Percentiles rank a stretch among this genome's conserved stretches.
These are phyloP conservation scores for Persicaria tinctoria DNA, from an alignment of 148 eudicot species.

Conservation along the genomic window DNA sequence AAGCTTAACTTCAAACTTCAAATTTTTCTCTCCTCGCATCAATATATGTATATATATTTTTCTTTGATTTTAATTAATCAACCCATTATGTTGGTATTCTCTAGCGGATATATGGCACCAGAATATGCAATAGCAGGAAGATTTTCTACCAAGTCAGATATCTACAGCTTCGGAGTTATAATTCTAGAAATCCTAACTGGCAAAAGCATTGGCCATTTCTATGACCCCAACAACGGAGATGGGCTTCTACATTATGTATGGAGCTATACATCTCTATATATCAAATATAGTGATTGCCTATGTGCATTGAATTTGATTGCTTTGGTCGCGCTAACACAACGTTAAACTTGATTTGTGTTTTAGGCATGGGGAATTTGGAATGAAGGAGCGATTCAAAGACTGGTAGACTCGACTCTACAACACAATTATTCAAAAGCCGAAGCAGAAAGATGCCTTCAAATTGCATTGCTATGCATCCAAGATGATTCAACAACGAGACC, in stretches of 20 bases:
- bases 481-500: neutral
- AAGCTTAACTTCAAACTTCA: neutral
- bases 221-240: neutral
- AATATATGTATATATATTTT: neutral
- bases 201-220: neutral
- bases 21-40: no score
- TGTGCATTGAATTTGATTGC: neutral
- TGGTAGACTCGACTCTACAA: neutral
- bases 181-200: neutral
- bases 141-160: conserved; percentile 9
- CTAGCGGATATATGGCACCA: conserved; percentile 6
- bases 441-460: conserved; percentile 3
- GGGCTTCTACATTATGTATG: conserved; percentile 3
- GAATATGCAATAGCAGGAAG: neutral
- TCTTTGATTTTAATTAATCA: neutral
- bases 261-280: neutral
- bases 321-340: neutral
- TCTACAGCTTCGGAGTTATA: conserved; percentile 2
- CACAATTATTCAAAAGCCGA: neutral
- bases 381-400: neutral
- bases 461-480: neutral
- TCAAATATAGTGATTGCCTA: no score
- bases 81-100: neutral
- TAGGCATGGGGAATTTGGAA: conserved; percentile 7
- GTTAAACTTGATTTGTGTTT: neutral